These are phyloP conservation scores for Prunus kanzakura DNA, from an alignment of 306 rosid genomes.

Conservation along the genomic window DNA sequence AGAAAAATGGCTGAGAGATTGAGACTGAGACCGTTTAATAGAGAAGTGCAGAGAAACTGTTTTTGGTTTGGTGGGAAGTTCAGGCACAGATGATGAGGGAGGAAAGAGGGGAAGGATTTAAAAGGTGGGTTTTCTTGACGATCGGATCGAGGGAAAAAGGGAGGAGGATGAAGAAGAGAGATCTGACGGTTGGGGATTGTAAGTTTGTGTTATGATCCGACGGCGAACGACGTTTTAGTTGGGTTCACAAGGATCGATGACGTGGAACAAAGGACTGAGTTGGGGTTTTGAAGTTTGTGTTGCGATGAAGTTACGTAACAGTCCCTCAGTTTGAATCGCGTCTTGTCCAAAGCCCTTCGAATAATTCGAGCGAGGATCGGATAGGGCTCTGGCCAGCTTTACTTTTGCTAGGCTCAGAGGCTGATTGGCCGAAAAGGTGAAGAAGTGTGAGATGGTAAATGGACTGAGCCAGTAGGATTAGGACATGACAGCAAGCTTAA, in stretches of 20 bases:
- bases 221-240: neutral
- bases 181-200: slow-evolving; percentile 44
- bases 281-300: neutral
- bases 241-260: slow-evolving; percentile 40
- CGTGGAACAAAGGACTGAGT: slow-evolving; percentile 14
- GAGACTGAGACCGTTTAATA: neutral
- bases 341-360: slow-evolving; percentile 8
- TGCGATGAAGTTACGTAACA: neutral
- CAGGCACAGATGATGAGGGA: slow-evolving; percentile 14
- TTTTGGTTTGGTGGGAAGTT: slow-evolving; percentile 21
- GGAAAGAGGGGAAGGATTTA: slow-evolving; percentile 26
- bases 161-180: neutral
- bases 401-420: neutral
- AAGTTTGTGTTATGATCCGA: slow-evolving; percentile 7
- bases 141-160: slow-evolving; percentile 25
- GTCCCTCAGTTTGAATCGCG: slow-evolving; percentile 23
- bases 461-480: neutral
- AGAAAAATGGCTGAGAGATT: neutral
- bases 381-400: neutral
- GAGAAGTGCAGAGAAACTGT: neutral
- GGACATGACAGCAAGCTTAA: slow-evolving; percentile 1
- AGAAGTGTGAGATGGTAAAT: neutral
- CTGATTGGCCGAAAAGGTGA: slow-evolving; percentile 6
- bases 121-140: slow-evolving; percentile 30
- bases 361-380: neutral